Evolutionary conservation across 2,329 filamentous ascomycete genomes (phyloP), one percentile per base, ranked within the genome.

Genomic region (Alternaria triticina): DNA sequence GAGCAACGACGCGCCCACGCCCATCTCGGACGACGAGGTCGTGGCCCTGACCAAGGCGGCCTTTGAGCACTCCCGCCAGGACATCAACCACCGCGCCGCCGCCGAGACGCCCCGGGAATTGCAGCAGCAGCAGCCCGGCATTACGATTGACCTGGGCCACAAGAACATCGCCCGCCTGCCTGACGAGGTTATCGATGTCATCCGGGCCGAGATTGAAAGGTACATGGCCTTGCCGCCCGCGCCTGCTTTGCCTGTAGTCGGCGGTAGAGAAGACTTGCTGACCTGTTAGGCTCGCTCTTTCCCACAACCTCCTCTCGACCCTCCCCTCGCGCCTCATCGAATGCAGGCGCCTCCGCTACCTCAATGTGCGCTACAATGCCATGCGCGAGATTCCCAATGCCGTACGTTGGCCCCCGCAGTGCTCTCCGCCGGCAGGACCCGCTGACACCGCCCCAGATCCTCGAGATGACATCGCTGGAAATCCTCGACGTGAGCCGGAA

Each of bases 401-500:
- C 68, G 89, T 91, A 84, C 66, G 88, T 83, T 54, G 56, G 23
- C 59, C 55, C 57, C 27, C 17, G 59, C 17, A n/a, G 17, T 12
- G 28, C 36, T 15, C 22, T 15, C 17, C 20, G 13, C 28, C 49
- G 17, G 46, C 54, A 40, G 5, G 22, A 20, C 46, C 36, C 63
- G 47, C 59, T 73, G 54, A 68, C 67, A 27, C 47, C 40, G 30
- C 45, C 36, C n/a, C 76, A 97, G 94, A 88, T 98, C 62, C 94
- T 95, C 77, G 90, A 94, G 79, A 86, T 98, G 65, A 90, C 88
- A 56, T 91, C 93, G 33, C 87, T 98, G 59, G 94, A 98, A 81
- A 97, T 97, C 62, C 87, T 98, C 65, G 95, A 98, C 81, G 86
- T 98, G 58, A 94, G 94, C 77, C 89, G 92, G 72, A 98, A 98